These are phyloP conservation scores for Malus hybrid DNA, from an alignment of 331 rosid genomes.

Conservation along the genomic window DNA sequence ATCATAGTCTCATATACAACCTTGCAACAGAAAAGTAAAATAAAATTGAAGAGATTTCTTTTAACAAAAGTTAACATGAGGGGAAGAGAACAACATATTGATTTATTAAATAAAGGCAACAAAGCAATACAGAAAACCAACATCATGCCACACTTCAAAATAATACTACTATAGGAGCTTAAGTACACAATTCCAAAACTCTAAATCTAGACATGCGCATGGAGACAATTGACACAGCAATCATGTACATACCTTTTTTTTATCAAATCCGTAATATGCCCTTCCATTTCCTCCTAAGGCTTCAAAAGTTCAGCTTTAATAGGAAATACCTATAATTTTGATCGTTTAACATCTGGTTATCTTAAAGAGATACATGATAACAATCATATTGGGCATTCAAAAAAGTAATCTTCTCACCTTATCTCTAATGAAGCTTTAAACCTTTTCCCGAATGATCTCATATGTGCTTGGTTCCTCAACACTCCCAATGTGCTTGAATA, in stretches of 20 bases:
- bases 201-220: neutral
- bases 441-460: conserved; percentile 70
- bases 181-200: neutral
- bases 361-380: no score
- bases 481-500: conserved; percentile 84
- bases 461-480: conserved; percentile 73
- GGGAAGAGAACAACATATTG: neutral
- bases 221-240: conserved; percentile 11
- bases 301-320: conserved; percentile 66
- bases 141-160: neutral
- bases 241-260: conserved; percentile 51
- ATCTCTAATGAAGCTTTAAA: no score
- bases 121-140: no score
- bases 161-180: neutral
- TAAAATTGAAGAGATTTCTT: neutral
- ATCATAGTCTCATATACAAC: conserved; percentile 18
- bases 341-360: no score
- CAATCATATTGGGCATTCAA: no score
- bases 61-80: neutral
- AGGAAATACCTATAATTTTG: no score
- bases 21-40: conserved; percentile 5
- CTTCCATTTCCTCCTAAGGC: conserved; percentile 95
- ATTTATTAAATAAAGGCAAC: neutral
- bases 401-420: no score
- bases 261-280: conserved; percentile 89